phyloP scores from a whole-genome alignment of 257 asterid species.

The Nyctanthes arbortristis region DNA sequence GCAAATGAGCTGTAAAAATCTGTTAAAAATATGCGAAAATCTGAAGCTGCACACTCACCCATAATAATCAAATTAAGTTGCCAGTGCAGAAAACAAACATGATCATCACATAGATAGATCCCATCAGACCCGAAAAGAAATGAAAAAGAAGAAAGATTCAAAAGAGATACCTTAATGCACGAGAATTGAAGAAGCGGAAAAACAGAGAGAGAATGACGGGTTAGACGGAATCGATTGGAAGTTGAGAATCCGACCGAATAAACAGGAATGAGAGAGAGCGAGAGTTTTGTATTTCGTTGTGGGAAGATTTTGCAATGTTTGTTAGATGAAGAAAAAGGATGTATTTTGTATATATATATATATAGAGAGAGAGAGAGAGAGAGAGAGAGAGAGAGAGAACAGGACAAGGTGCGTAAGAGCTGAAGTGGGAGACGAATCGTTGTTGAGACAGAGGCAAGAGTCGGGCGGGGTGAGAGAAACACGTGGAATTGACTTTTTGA shows the following conservation, averaged over 20 bases:
- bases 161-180: not conserved
- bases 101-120: constrained; percentile 1
- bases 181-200: not conserved
- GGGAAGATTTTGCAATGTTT: too few relatives aligned
- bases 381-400: too few relatives aligned
- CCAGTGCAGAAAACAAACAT: not conserved
- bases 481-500: not conserved
- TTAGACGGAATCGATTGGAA: not conserved
- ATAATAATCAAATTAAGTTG: not conserved
- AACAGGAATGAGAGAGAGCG: not conserved
- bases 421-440: not conserved
- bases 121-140: not conserved
- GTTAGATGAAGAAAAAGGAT: too few relatives aligned
- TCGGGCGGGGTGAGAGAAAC: not conserved
- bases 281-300: too few relatives aligned
- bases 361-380: not conserved
- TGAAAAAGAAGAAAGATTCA: not conserved
- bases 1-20: constrained; percentile 1
- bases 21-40: not conserved
- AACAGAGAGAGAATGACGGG: not conserved
- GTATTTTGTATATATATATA: not conserved
- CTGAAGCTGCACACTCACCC: not conserved
- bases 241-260: not conserved
- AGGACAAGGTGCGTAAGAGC: too few relatives aligned
- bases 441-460: not conserved